Evolutionary conservation across 371 early-diverging fungal genomes (phyloP), one percentile per base, ranked within the genome.

Genomic region (Mucor velutinosus): DNA sequence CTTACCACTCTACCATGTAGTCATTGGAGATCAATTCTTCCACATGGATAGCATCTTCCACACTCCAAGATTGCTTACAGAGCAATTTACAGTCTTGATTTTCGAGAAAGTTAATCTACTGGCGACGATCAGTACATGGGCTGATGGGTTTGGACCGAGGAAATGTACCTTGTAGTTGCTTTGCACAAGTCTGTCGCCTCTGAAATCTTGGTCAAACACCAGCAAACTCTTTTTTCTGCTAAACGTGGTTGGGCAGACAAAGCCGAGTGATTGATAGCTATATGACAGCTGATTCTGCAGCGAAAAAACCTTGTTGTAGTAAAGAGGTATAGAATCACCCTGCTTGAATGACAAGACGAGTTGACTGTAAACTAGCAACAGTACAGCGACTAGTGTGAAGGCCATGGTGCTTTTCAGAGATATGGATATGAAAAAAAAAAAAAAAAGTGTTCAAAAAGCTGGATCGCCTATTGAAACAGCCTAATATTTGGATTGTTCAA

Each of bases 1-100:
- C 12, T 60, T 74, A 80, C 83, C 80, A 80, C 72, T 83, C 83
- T 10, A 79, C 79, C 60, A 76, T 77, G 68, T 83, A 83, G 17
- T 77, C 79, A 7, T 80, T 64, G 35, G 56, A 29, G 47, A 83
- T 77, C 35, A 83, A 66, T 19, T 78, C 72, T 32, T 75, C 74
- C 27, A 75, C 74, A 17, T 69, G 35, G 30, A 78, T 74, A 14
- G 77, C 73, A 65, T 80, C 76, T 62, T 76, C 73, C 17, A 80
- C 66, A 4, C 69, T 51, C 73, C 77, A 73, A 11, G 69, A 29
- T 35, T 77, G 65, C 35, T 75, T 75, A 64, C 83, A 83, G 8
- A 83, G 66, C 4, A 76, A 68, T 59, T 70, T 65, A 64, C 83
- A 83, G n/a, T 78, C 76, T 29, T 69, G 64, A 37, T 77, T 67